Percentiles rank a stretch among this genome's conserved stretches.
phyloP scores from a whole-genome alignment of 345 rosid genomes.

The Citrus hindsii region DNA sequence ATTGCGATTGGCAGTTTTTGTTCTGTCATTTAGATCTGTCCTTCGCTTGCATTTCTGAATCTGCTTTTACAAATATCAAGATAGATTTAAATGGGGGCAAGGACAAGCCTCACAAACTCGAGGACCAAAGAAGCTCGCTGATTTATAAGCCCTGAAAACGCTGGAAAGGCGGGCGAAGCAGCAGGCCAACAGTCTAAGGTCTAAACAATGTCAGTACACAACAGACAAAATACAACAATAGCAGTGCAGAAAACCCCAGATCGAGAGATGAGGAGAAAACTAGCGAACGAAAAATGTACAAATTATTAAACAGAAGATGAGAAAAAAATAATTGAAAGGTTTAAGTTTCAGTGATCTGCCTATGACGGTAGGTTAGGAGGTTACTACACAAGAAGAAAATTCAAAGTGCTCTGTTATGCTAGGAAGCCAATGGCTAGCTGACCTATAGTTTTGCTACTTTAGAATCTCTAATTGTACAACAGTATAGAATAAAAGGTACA shows the following conservation, averaged over 20 bases:
- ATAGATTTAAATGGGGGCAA: background rate
- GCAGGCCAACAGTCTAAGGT: background rate
- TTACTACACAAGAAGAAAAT: background rate
- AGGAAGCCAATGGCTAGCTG: background rate
- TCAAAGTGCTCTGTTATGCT: background rate
- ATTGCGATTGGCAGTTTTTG: no score
- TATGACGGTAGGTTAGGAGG: background rate
- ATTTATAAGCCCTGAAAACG: no score
- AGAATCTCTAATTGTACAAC: slow-evolving; percentile 21
- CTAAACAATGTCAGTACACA: background rate
- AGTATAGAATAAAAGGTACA: background rate
- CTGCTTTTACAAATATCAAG: no score
- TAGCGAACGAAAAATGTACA: background rate
- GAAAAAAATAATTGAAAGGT: background rate
- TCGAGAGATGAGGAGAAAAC: background rate
- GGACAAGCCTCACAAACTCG: background rate
- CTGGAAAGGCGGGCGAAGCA: no score
- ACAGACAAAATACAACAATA: background rate
- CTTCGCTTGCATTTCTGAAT: no score
- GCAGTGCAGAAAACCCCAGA: background rate
- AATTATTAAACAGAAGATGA: background rate
- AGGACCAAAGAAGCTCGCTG: background rate
- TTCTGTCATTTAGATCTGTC: no score
- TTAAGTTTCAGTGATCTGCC: no score
- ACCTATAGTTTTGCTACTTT: background rate